Conservation (phyloP, 208 protist genomes). For the Trypanosomatidae sp. region DNA sequence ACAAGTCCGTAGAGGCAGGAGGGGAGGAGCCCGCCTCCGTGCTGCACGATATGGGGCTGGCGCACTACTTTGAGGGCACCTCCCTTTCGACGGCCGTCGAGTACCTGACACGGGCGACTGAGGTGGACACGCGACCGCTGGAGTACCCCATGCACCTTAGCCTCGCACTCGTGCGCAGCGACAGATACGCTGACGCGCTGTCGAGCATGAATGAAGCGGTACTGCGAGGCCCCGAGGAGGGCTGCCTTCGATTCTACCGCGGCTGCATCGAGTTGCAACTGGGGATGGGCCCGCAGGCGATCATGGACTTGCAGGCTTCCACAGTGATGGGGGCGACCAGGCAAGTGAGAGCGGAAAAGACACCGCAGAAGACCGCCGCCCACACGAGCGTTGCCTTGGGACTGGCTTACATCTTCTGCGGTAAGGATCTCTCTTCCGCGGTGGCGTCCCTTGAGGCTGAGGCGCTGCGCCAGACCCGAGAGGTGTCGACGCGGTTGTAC, state of each 20-base stretch:
- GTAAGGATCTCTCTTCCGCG: conserved; percentile 2
- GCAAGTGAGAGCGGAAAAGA: not conserved
- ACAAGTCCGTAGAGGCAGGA: conserved; percentile 61
- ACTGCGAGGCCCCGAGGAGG: conserved; percentile 36
- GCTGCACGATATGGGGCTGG: conserved; percentile 78
- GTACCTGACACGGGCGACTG: conserved; percentile 66
- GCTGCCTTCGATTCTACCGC: conserved; percentile 71
- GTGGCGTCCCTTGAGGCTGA: conserved; percentile 2
- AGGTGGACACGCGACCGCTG: conserved; percentile 48
- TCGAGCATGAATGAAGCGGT: conserved; percentile 74
- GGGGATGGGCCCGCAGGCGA: conserved; percentile 35
- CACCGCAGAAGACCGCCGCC: not conserved
- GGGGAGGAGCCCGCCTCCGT: conserved; percentile 43
- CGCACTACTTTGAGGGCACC: conserved; percentile 63
- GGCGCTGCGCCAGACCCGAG: conserved; percentile 3
- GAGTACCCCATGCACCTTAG: conserved; percentile 76
- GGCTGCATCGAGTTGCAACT: conserved; percentile 67
- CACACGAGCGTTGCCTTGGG: conserved; percentile 17
- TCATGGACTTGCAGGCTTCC: conserved; percentile 19
- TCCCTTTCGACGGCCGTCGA: conserved; percentile 42
- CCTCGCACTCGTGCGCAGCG: conserved; percentile 61
- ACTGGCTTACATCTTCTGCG: conserved; percentile 26
- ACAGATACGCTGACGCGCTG: conserved; percentile 53
- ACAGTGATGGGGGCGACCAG: not conserved
- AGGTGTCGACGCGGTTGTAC: conserved; percentile 9